Conservation (phyloP, 1,139 yeast species). For the Petasospora fabianii region DNA sequence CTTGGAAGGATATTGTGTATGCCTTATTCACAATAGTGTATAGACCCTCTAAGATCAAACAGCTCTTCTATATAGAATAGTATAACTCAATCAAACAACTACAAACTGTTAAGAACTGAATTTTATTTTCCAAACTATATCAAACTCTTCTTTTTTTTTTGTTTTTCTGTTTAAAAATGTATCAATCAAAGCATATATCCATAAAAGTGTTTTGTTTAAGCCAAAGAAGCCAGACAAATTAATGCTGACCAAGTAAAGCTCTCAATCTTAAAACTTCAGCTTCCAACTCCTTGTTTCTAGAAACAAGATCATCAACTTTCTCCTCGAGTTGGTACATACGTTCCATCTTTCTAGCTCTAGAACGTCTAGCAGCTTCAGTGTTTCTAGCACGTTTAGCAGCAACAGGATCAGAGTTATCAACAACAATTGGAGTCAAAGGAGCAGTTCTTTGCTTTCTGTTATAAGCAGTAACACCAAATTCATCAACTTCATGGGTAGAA, state of each 20-base stretch:
- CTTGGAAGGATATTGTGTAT: too few species aligned
- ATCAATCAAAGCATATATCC: background rate
- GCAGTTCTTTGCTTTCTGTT: conserved; percentile 57
- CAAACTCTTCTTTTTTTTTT: conserved; percentile 3
- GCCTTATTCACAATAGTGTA: too few species aligned
- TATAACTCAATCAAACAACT: background rate
- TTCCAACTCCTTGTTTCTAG: conserved; percentile 52
- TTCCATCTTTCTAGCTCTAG: conserved; percentile 89
- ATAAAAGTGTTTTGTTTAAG: background rate
- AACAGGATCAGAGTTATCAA: conserved; percentile 56
- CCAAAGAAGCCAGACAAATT: conserved; percentile 1
- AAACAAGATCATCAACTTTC: conserved; percentile 61
- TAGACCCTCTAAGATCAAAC: too few species aligned
- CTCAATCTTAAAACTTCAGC: conserved; percentile 57
- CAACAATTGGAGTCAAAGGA: conserved; percentile 67
- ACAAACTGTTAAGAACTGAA: background rate
- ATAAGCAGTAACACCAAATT: conserved; percentile 61
- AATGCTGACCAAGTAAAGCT: conserved; percentile 37
- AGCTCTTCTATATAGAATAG: too few species aligned
- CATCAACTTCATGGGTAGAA: too few species aligned
- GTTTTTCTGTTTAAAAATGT: conserved; percentile 1
- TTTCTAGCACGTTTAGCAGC: conserved; percentile 87
- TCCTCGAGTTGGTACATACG: conserved; percentile 81
- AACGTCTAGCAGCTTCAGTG: conserved; percentile 96
- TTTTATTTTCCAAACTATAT: background rate